Evolutionary conservation across 129 eudicot species (phyloP).

Genomic region (Ambrosia artemisiifolia): DNA sequence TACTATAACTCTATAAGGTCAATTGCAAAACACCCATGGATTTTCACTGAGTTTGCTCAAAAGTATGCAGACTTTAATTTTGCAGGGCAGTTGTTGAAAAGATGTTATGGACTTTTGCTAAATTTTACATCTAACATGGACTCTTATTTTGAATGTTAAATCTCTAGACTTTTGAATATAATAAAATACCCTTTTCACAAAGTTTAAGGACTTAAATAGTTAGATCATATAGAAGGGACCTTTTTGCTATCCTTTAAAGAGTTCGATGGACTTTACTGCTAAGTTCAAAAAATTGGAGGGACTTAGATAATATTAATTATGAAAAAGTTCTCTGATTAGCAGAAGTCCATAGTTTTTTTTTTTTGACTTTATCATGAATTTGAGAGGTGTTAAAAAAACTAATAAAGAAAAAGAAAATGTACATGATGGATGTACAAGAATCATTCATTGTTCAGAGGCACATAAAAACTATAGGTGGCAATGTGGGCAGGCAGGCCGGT

Average conservation of each 20-base stretch:
- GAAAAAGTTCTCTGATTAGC: not conserved
- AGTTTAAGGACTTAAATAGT: not conserved
- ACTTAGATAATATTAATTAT: no score
- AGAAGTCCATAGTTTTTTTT: not conserved
- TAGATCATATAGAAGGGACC: no score
- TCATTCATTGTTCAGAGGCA: no score
- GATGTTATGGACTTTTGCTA: not conserved
- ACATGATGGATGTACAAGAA: no score
- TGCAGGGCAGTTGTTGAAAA: not conserved
- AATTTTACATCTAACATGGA: not conserved
- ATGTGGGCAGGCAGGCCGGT: no score
- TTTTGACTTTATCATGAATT: not conserved
- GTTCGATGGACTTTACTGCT: not conserved
- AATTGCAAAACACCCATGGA: not conserved
- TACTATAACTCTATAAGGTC: not conserved
- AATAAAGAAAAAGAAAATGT: not conserved
- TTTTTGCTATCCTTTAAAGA: not conserved
- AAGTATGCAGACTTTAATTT: not conserved
- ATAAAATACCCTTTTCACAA: not conserved
- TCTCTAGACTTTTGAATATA: not conserved
- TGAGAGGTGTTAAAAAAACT: not conserved
- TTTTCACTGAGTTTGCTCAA: not conserved
- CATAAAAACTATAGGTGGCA: no score
- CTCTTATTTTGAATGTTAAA: not conserved
- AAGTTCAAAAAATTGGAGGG: not conserved